Conservation (phyloP, 257 asterid species). For the Scutellaria baicalensis region DNA sequence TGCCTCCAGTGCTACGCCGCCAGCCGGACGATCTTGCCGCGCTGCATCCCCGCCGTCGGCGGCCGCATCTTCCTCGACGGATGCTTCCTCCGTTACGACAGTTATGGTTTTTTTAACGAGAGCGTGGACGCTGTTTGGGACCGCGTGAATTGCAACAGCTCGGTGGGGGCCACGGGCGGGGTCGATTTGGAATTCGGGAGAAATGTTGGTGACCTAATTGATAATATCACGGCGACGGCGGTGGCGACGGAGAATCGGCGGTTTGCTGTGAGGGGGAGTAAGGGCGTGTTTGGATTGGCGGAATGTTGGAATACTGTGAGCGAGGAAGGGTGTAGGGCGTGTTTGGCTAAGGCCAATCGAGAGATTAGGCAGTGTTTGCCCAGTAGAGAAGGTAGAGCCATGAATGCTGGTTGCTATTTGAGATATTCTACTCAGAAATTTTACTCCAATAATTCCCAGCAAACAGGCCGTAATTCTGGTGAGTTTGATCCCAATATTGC, state of each 20-base stretch:
- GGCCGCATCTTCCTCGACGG: conserved; percentile 82
- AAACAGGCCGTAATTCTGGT: conserved; percentile 29
- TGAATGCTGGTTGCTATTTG: conserved; percentile 80
- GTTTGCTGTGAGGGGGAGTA: conserved; percentile 36
- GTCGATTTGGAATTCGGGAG: conserved; percentile 23
- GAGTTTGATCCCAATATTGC: conserved; percentile 4
- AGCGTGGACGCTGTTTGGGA: conserved; percentile 39
- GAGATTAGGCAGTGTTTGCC: conserved; percentile 55
- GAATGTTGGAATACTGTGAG: conserved; percentile 81
- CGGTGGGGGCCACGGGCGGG: conserved; percentile 19
- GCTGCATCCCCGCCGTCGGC: conserved; percentile 52
- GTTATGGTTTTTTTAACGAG: conserved; percentile 44
- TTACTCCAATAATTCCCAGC: conserved; percentile 28
- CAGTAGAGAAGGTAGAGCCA: conserved; percentile 65
- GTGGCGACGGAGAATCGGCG: conserved; percentile 23
- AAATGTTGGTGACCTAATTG: conserved; percentile 36
- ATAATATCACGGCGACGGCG: conserved; percentile 44
- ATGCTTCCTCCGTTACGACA: conserved; percentile 76
- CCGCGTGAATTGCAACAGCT: conserved; percentile 41
- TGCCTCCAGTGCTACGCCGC: conserved; percentile 82
- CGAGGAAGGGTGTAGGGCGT: conserved; percentile 50
- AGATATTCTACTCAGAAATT: conserved; percentile 71
- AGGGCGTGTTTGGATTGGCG: conserved; percentile 79
- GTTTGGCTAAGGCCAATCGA: conserved; percentile 64
- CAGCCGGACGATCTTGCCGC: conserved; percentile 66